phyloP scores from a whole-genome alignment of 1,139 yeast genomes.

The Insectozyma bohioensis region DNA sequence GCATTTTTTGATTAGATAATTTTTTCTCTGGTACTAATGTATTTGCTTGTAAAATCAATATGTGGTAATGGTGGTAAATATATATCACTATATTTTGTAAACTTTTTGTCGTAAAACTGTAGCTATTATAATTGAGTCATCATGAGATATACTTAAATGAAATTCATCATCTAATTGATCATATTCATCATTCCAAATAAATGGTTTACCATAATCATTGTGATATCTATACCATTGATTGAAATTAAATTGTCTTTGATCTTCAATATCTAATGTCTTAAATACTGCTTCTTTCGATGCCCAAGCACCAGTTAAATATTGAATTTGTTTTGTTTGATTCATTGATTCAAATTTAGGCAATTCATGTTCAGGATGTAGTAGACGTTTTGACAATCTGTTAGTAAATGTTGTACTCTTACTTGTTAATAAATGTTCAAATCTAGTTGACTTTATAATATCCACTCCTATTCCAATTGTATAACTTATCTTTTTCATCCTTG shows the following conservation, averaged over 20 bases:
- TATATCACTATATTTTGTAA: constrained; percentile 3
- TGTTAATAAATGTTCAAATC: constrained; percentile 48
- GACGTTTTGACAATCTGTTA: constrained; percentile 43
- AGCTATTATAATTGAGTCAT: constrained; percentile 53
- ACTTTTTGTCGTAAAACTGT: constrained; percentile 46
- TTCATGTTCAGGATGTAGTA: constrained; percentile 53
- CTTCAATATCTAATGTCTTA: constrained; percentile 52
- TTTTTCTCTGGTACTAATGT: constrained; percentile 17
- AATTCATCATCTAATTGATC: constrained; percentile 43
- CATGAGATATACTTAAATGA: constrained; percentile 62
- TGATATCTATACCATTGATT: constrained; percentile 58
- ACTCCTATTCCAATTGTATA: constrained; percentile 55
- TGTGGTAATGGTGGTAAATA: constrained; percentile 47
- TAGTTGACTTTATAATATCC: constrained; percentile 52
- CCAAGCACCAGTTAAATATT: constrained; percentile 62
- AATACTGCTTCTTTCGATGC: constrained; percentile 75
- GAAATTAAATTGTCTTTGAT: constrained; percentile 56
- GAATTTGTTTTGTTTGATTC: constrained; percentile 12
- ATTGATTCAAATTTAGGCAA: constrained; percentile 32
- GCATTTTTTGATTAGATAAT: constrained; percentile 31
- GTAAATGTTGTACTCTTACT: constrained; percentile 26
- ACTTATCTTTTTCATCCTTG: constrained; percentile 13
- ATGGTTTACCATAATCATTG: constrained; percentile 40
- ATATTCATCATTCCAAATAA: constrained; percentile 33
- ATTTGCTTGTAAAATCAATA: constrained; percentile 33